These are phyloP conservation scores for Dicorynia guianensis DNA, from an alignment of 306 rosid genomes.

Conservation along the genomic window DNA sequence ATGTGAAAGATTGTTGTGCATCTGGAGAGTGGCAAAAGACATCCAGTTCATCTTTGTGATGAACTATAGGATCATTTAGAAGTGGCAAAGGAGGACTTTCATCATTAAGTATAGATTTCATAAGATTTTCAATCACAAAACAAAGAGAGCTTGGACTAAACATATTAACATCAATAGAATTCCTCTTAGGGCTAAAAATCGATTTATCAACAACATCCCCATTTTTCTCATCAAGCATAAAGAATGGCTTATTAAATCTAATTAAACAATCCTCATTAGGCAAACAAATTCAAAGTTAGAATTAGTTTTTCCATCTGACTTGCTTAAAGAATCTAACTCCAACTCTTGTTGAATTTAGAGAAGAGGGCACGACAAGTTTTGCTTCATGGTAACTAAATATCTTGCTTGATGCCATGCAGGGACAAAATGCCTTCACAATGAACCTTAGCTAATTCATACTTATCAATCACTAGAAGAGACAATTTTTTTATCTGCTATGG, in stretches of 20 bases:
- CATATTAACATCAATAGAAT: conserved; percentile 31
- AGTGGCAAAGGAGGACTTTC: conserved; percentile 35
- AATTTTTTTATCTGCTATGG: conserved; percentile 24
- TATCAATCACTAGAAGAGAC: conserved; percentile 21
- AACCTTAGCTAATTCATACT: conserved; percentile 30
- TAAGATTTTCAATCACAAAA: conserved; percentile 43
- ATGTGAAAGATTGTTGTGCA: conserved; percentile 24
- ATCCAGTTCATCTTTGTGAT: conserved; percentile 31
- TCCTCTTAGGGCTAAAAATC: conserved; percentile 38
- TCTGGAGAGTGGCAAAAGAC: conserved; percentile 21
- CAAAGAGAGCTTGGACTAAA: conserved; percentile 42
- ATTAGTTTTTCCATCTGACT: conserved; percentile 35
- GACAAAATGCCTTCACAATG: conserved; percentile 29
- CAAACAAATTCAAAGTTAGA: conserved; percentile 43
- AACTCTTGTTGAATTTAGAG: conserved; percentile 34
- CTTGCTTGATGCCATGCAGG: conserved; percentile 17
- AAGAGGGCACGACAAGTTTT: conserved; percentile 24
- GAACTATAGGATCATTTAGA: conserved; percentile 26
- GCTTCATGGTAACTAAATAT: conserved; percentile 26
- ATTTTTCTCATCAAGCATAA: conserved; percentile 37
- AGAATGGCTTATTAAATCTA: conserved; percentile 52
- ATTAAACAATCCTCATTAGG: conserved; percentile 72
- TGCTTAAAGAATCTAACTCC: conserved; percentile 36
- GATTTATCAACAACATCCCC: conserved; percentile 40
- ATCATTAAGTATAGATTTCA: conserved; percentile 45